A percentile compares a stretch with the other conserved stretches of the same genome.
phyloP scores from a whole-genome alignment of 345 rosid species.

The Barbarea vulgaris region DNA sequence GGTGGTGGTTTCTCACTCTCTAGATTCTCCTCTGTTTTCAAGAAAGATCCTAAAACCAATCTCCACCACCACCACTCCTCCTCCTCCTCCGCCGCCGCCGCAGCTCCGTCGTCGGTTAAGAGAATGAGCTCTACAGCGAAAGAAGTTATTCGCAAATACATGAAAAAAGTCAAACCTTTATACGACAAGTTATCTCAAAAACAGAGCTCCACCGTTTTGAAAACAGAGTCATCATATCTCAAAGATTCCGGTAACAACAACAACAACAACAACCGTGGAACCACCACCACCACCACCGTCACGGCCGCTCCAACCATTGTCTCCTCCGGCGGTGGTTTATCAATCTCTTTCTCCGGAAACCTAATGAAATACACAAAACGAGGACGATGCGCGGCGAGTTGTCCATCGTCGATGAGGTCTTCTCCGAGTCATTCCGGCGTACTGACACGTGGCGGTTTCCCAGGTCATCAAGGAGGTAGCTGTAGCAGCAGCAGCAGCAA shows the following conservation, averaged over 20 bases:
- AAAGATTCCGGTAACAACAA: constrained; percentile 27
- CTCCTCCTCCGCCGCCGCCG: constrained; percentile 40
- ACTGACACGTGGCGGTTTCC: constrained; percentile 49
- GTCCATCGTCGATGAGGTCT: constrained; percentile 87
- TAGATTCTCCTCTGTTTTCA: constrained; percentile 86
- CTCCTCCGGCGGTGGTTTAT: constrained; percentile 40
- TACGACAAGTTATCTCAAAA: constrained; percentile 83
- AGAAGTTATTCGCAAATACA: constrained; percentile 76
- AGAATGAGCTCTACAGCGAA: constrained; percentile 77
- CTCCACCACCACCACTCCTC: constrained; percentile 15
- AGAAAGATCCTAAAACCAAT: constrained; percentile 56
- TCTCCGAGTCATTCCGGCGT: constrained; percentile 94
- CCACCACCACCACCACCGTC: neutral
- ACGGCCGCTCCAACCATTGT: neutral
- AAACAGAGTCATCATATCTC: constrained; percentile 29
- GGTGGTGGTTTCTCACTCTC: constrained; percentile 67
- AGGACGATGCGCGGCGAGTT: constrained; percentile 69
- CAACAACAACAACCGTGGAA: constrained; percentile 17
- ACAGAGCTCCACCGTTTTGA: constrained; percentile 39
- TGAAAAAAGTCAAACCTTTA: constrained; percentile 91
- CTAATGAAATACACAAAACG: constrained; percentile 65
- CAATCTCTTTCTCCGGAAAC: constrained; percentile 88
- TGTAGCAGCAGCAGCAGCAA: constrained; percentile 35
- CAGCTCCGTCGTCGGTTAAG: constrained; percentile 65
- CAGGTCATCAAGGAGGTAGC: constrained; percentile 24